Percentiles rank a stretch among this genome's conserved stretches.
These are phyloP conservation scores for Penicillium paneum DNA, from an alignment of 2,329 filamentous ascomycete genomes.

Conservation along the genomic window DNA sequence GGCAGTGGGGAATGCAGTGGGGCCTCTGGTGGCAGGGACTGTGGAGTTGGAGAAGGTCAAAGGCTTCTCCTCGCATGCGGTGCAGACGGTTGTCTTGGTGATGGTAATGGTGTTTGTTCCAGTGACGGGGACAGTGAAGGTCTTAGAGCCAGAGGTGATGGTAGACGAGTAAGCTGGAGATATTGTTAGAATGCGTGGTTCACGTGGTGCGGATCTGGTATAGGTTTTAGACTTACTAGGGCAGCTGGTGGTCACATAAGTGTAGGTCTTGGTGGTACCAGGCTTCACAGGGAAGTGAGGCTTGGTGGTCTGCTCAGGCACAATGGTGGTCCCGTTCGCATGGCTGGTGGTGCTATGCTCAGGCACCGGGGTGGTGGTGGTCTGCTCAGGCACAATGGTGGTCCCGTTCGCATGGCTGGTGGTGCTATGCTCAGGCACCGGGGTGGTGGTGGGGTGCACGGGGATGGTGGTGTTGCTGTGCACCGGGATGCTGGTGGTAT, in stretches of 20 bases:
- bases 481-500: not conserved
- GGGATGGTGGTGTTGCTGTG: too few species aligned
- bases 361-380: not conserved
- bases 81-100: constrained; percentile 27
- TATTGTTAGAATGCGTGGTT: constrained; percentile 1
- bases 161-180: constrained; percentile 28
- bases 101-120: constrained; percentile 32
- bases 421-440: not conserved
- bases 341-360: not conserved
- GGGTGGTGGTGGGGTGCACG: constrained; percentile 4
- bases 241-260: constrained; percentile 34
- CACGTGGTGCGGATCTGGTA: not conserved
- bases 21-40: constrained; percentile 9
- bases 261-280: constrained; percentile 31
- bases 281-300: constrained; percentile 16
- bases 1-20: constrained; percentile 7
- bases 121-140: constrained; percentile 31
- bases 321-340: not conserved
- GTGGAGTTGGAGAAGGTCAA: constrained; percentile 16
- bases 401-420: not conserved
- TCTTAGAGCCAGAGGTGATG: constrained; percentile 30
- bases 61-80: constrained; percentile 20
- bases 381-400: too few species aligned
- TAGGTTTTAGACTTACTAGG: constrained; percentile 27
- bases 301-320: not conserved